Base-by-base conservation (phyloP, 1,284 basidiomycete species). In the Melampsora abietis-canadensis region DNA sequence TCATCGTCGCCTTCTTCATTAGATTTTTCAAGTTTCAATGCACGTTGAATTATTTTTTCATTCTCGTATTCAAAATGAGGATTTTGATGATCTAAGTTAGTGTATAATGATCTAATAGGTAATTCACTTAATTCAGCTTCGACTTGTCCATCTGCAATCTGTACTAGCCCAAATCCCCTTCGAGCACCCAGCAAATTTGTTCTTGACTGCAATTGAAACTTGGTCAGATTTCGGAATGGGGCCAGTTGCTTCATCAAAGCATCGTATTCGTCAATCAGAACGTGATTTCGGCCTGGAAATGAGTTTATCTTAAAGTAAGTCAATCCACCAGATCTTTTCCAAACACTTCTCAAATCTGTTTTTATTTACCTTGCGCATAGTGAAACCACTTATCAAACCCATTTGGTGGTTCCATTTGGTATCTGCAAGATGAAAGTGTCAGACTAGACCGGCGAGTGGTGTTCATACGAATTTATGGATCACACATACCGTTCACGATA, bases 381-480 rank as follows among this genome's bases (percentile, higher is more conserved):
- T 30, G 31, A 48, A 69, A 69, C 67, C 67, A 69, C n/a, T 69
- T 69, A n/a, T 62, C 59, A 30, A 69, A 69, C 2, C 67, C 67
- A 17, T 27, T 47, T 30, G 67, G 67, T 30, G 67, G 67, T 21
- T 62, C 44, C 24, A 69, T 61, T 27, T 69, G 44, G 15, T 69
- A 69, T 40, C 67, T 69, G 46, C 17, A 30, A 47, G 27, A 24
- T 0, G 14, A 24, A n/a, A 15, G 15, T 10, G 17, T 59, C 30
- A 30, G 54, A 59, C 17, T 21, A 59, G 21, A 30, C 19, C 21
- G n/a, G 54, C 54, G 7, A 21, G 27, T 21, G 1, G 10, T 24
- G 21, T 19, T 47, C 14, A 1, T 27, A 3, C 14, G 31, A 17
- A 19, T 27, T n/a, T n/a, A 62, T 61, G 14, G n/a, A 30, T 44